Percentiles rank a stretch among this genome's conserved stretches.
Conservation (phyloP, 1,284 basidiomycete genomes). For the Marasmius sp. region DNA sequence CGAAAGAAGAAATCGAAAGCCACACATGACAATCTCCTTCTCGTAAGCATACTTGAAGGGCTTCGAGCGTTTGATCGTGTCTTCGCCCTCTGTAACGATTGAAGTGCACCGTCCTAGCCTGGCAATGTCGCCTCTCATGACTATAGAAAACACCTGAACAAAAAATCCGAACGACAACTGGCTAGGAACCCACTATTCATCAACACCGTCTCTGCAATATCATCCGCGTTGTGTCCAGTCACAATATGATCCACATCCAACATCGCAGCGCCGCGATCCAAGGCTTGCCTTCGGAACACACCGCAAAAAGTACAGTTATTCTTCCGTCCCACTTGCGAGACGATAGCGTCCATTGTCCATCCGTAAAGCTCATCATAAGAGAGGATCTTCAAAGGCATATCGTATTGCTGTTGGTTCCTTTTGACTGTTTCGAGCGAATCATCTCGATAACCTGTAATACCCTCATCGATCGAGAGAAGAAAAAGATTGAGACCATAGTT, state of each 20-base stretch:
- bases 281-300: conserved; percentile 93
- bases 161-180: not conserved
- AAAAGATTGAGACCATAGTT: conserved; percentile 91
- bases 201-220: conserved; percentile 97
- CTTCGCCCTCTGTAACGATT: conserved; percentile 91
- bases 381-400: conserved; percentile 93
- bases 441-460: conserved; percentile 97
- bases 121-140: conserved; percentile 97
- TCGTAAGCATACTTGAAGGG: conserved; percentile 99
- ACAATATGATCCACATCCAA: conserved; percentile 96
- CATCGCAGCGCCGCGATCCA: conserved; percentile 91
- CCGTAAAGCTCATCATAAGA: conserved; percentile 97
- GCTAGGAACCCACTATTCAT: conserved; percentile 88
- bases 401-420: conserved; percentile 94
- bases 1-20: conserved; percentile 5
- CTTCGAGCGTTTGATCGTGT: conserved; percentile 95
- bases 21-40: conserved; percentile 98
- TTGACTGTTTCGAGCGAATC: conserved; percentile 99
- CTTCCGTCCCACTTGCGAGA: conserved; percentile 91
- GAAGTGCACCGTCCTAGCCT: conserved; percentile 91
- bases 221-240: conserved; percentile 98
- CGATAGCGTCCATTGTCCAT: conserved; percentile 99
- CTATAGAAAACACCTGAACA: conserved; percentile 41
- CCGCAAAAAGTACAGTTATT: conserved; percentile 99
- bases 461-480: conserved; percentile 96